Base-by-base conservation (phyloP, 306 rosid genomes). In the Cucumis sativus region DNA sequence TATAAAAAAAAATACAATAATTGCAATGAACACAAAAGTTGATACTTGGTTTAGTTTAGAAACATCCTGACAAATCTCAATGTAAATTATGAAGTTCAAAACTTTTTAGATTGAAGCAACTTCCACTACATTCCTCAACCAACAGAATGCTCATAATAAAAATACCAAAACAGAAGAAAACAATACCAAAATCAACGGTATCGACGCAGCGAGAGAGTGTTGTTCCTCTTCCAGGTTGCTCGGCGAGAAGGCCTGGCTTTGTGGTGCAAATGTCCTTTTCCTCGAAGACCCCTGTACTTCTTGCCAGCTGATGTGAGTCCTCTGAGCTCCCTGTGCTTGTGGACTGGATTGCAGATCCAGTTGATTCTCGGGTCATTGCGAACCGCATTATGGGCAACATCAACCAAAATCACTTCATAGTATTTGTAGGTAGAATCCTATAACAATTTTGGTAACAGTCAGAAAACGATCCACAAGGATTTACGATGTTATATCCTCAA, bases 211-310 rank as follows among this genome's bases (percentile, higher is more conserved):
- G 98, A 93, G 45, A 91, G 83, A 14, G 97, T 86, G 78, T 91
- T 93, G 96, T 93, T 89, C 28, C 91, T 87, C 87, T 93, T 93
- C 97, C 98, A 93, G 47, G 87, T 93, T 14, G 97, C 98, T 77
- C 96, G 85, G 80, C 96, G 86, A 15, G 98, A 93, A 15, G 96
- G 97, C 7, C 94, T 79, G 2, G 67, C 71, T 81, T 90, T 90
- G 94, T 86, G 91, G 86, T 91, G 40, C 3, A 45, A 68, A 65
- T 93, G 98, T 0, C 98, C 98, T 84, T 84, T 89, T 72, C 98
- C 98, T 0, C 88, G 87, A 41, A 93, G 77, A 7, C 97, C 97
- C 66, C 97, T 91, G 86, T 84, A 88, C 15, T 84, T 82, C 86
- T 91, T 91, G 6, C 98, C 96, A 21, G 97, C 97, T 49, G 96